phyloP scores from a whole-genome alignment of 129 eudicot genomes.

The Escallonia herrerae region DNA sequence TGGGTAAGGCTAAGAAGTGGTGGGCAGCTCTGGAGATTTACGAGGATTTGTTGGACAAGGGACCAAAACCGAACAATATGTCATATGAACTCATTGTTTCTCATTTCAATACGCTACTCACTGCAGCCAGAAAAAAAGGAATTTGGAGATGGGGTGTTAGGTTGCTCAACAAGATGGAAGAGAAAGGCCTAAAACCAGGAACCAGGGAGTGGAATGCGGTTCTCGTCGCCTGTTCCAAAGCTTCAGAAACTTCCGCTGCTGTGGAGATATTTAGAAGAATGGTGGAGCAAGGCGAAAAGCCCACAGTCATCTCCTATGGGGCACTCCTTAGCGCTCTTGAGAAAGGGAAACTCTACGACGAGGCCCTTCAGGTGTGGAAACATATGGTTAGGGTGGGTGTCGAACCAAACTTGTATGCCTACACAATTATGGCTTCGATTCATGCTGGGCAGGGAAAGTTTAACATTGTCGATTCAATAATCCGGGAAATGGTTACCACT shows the following conservation, averaged over 20 bases:
- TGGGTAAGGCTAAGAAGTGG: slow-evolving; percentile 96
- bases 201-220: slow-evolving; percentile 90
- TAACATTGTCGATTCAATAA: slow-evolving; percentile 45
- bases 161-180: slow-evolving; percentile 83
- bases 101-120: slow-evolving; percentile 67
- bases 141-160: slow-evolving; percentile 90
- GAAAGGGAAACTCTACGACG: slow-evolving; percentile 77
- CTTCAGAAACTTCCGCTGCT: slow-evolving; percentile 81
- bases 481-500: slow-evolving; percentile 57
- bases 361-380: slow-evolving; percentile 74
- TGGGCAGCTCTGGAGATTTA: slow-evolving; percentile 98
- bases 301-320: slow-evolving; percentile 80
- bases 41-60: slow-evolving; percentile 79
- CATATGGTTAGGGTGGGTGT: slow-evolving; percentile 72
- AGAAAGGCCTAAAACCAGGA: slow-evolving; percentile 84
- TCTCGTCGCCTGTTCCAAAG: slow-evolving; percentile 89
- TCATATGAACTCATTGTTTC: slow-evolving; percentile 82
- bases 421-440: slow-evolving; percentile 93
- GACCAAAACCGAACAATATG: slow-evolving; percentile 87
- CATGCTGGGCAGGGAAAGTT: slow-evolving; percentile 69
- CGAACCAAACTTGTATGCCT: slow-evolving; percentile 72
- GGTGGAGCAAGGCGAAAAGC: slow-evolving; percentile 84
- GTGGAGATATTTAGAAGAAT: slow-evolving; percentile 70
- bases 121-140: slow-evolving; percentile 71
- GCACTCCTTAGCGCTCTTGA: slow-evolving; percentile 88